phyloP scores from a whole-genome alignment of 2,329 filamentous ascomycete genomes.

The Fusarium sambucinum region DNA sequence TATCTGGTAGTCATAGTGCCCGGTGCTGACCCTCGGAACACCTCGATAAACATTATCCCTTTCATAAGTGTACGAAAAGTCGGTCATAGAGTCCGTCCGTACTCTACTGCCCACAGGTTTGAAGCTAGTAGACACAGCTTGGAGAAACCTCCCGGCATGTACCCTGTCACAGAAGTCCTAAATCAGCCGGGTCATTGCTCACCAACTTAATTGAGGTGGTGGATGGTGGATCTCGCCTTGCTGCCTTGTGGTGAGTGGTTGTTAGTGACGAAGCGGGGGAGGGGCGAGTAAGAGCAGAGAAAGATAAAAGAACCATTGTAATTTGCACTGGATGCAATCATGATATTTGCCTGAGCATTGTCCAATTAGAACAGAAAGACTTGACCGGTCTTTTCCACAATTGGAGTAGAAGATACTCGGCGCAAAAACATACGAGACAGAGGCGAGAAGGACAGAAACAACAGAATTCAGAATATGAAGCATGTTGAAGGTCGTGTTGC shows the following conservation, averaged over 20 bases:
- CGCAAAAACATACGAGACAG: conserved; percentile 1
- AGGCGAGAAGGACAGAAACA: conserved; percentile 1
- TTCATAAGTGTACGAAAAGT: background rate
- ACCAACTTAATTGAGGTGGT: conserved; percentile 26
- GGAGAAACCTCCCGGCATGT: conserved; percentile 11
- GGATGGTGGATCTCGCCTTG: conserved; percentile 40
- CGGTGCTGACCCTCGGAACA: background rate
- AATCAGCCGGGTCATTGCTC: conserved; percentile 18
- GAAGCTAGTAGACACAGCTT: conserved; percentile 7
- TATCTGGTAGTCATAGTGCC: background rate
- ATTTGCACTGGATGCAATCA: conserved; percentile 37
- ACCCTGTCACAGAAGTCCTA: conserved; percentile 32
- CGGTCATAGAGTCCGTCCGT: background rate
- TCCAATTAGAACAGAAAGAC: conserved; percentile 23
- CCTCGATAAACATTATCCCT: background rate
- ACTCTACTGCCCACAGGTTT: conserved; percentile 2
- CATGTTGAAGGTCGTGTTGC: conserved; percentile 16
- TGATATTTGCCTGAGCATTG: conserved; percentile 14
- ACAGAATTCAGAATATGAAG: conserved; percentile 22
- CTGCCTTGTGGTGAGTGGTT: conserved; percentile 29
- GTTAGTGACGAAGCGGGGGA: conserved; percentile 36
- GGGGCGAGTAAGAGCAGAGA: conserved; percentile 37
- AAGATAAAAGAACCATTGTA: conserved; percentile 19
- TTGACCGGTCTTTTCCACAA: conserved; percentile 11
- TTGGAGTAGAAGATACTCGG: conserved; percentile 10